phyloP scores from a whole-genome alignment of 129 eudicot genomes.

The Oenanthe sinensis region DNA sequence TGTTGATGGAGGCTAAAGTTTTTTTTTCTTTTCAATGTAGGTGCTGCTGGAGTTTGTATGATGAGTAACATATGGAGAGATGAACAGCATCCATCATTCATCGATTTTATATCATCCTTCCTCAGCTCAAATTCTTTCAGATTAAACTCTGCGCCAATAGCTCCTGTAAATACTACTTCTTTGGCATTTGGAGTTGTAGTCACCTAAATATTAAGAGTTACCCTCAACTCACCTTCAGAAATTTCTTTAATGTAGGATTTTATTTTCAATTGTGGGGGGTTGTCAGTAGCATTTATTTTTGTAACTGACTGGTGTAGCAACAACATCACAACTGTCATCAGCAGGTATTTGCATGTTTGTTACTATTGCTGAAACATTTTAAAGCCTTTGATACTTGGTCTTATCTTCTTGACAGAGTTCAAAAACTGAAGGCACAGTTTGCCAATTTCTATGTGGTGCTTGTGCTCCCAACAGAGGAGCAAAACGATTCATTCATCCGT shows the following conservation, averaged over 20 bases:
- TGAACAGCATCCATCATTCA: slow-evolving; percentile 76
- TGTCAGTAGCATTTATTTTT: slow-evolving; percentile 79
- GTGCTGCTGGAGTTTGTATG: slow-evolving; percentile 73
- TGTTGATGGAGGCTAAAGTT: neutral
- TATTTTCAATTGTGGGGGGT: slow-evolving; percentile 88
- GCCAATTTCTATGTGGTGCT: slow-evolving; percentile 81
- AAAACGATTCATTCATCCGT: slow-evolving; percentile 63
- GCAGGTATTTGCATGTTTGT: slow-evolving; percentile 40
- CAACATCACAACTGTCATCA: slow-evolving; percentile 38
- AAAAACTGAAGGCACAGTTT: slow-evolving; percentile 78
- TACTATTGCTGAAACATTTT: slow-evolving; percentile 11
- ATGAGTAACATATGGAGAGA: slow-evolving; percentile 85
- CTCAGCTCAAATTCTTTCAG: slow-evolving; percentile 68
- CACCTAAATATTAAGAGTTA: neutral
- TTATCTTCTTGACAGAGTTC: slow-evolving; percentile 42
- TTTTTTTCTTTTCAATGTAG: slow-evolving; percentile 25
- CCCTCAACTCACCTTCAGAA: neutral
- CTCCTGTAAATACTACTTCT: slow-evolving; percentile 48
- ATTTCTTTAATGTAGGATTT: slow-evolving; percentile 50
- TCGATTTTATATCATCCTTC: slow-evolving; percentile 67
- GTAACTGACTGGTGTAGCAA: slow-evolving; percentile 51
- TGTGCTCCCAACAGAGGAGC: slow-evolving; percentile 78
- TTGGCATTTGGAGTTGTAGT: neutral
- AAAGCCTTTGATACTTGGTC: slow-evolving; percentile 10
- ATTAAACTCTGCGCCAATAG: slow-evolving; percentile 63